These are phyloP conservation scores for Penicillium antarcticum DNA, from an alignment of 495 filamentous ascomycete species.

Conservation along the genomic window DNA sequence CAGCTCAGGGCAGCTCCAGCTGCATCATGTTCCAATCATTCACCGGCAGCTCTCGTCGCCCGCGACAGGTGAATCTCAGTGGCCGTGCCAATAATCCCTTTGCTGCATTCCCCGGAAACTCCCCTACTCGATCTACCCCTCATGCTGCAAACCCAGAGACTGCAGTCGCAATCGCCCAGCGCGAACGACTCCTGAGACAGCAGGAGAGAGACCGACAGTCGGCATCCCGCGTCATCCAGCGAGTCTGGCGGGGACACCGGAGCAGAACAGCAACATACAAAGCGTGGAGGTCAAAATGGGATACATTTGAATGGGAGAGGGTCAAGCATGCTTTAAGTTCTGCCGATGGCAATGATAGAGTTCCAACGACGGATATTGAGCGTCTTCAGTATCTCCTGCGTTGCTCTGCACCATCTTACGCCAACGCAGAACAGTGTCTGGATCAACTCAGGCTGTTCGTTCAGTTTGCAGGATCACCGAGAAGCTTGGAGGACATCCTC, in stretches of 20 bases:
- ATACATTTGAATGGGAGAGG: conserved; percentile 41
- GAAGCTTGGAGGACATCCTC: conserved; percentile 34
- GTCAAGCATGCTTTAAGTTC: conserved; percentile 12
- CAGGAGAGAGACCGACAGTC: conserved; percentile 76
- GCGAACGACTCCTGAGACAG: conserved; percentile 75
- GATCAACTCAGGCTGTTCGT: conserved; percentile 46
- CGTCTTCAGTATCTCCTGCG: conserved; percentile 6
- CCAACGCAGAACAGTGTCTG: conserved; percentile 43
- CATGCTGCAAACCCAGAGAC: conserved; percentile 61
- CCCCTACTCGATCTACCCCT: conserved; percentile 32
- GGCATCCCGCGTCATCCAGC: conserved; percentile 72
- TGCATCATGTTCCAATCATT: conserved; percentile 82
- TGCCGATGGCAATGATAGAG: background rate
- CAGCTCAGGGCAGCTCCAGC: conserved; percentile 11
- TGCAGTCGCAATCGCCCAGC: conserved; percentile 79
- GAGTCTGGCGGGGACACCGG: conserved; percentile 77
- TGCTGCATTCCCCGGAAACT: conserved; percentile 44
- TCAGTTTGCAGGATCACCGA: conserved; percentile 42
- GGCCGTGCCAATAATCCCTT: conserved; percentile 79
- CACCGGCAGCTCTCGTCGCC: conserved; percentile 78
- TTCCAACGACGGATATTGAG: conserved; percentile 8
- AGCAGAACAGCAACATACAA: conserved; percentile 55
- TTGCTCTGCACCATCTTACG: conserved; percentile 40
- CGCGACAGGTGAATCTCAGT: conserved; percentile 90
- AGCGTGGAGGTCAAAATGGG: conserved; percentile 65